These are phyloP conservation scores for Stentor coeruleus DNA, from an alignment of 73 alveolate species.

Conservation along the genomic window DNA sequence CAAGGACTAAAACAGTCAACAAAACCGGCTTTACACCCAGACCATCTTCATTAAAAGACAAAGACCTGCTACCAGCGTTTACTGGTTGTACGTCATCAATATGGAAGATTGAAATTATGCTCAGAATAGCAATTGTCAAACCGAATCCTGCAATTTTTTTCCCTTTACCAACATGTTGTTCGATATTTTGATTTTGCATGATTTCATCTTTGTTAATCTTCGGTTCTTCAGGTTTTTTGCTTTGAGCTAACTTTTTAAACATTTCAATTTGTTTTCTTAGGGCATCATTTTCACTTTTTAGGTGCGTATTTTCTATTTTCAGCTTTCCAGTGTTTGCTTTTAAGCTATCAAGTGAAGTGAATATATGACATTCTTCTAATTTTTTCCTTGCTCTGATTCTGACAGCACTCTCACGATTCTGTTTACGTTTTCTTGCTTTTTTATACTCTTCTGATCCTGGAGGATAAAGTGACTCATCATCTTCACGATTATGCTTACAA, in stretches of 20 bases:
- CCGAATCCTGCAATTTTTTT: background rate
- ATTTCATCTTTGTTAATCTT: too few species aligned
- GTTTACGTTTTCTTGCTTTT: slow-evolving; percentile 21
- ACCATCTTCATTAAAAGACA: background rate
- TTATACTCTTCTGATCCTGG: slow-evolving; percentile 22
- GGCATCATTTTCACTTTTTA: slow-evolving; percentile 4
- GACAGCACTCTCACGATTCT: slow-evolving; percentile 19
- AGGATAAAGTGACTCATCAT: slow-evolving; percentile 9
- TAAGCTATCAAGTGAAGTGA: background rate
- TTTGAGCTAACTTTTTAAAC: background rate
- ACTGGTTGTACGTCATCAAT: background rate
- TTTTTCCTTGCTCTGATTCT: slow-evolving; percentile 21
- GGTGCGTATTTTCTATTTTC: slow-evolving; percentile 1
- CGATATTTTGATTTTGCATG: too few species aligned
- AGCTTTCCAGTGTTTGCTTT: background rate
- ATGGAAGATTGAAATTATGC: background rate
- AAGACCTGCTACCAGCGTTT: background rate
- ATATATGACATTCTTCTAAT: background rate
- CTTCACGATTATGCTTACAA: background rate
- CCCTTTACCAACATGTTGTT: too few species aligned
- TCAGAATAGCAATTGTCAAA: background rate
- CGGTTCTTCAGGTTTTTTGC: background rate
- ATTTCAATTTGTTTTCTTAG: background rate
- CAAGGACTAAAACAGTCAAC: background rate
- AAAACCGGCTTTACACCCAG: background rate